Conservation (phyloP, 2,329 filamentous ascomycete species). For the Penicillium polonicum region DNA sequence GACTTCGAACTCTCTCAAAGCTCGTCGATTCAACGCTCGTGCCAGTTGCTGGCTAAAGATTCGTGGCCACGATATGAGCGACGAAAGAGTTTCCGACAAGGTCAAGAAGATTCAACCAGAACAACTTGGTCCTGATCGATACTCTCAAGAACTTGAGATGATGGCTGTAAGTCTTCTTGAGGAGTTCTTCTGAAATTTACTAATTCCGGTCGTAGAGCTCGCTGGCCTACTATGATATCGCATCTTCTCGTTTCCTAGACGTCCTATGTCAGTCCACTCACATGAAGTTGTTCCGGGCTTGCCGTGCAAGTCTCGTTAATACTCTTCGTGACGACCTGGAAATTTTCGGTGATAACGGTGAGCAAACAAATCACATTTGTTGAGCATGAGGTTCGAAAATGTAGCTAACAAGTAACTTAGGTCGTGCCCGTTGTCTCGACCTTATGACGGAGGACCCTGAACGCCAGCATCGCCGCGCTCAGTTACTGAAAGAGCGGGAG, state of each 20-base stretch:
- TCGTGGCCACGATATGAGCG: constrained; percentile 11
- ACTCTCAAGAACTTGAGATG: constrained; percentile 40
- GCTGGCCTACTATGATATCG: constrained; percentile 42
- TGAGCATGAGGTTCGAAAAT: neutral
- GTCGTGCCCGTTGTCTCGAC: constrained; percentile 34
- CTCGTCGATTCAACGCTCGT: constrained; percentile 23
- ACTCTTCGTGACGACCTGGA: constrained; percentile 32
- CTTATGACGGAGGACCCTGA: constrained; percentile 41
- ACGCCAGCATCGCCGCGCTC: constrained; percentile 32
- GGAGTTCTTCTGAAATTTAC: neutral
- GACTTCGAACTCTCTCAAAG: constrained; percentile 11
- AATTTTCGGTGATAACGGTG: constrained; percentile 35
- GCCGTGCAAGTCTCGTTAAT: constrained; percentile 32
- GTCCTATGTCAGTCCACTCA: constrained; percentile 39
- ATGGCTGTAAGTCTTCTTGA: constrained; percentile 39
- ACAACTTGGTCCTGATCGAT: constrained; percentile 36
- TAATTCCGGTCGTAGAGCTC: constrained; percentile 29
- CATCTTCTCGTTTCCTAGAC: constrained; percentile 41
- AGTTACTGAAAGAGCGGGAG: constrained; percentile 32
- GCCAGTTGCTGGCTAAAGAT: constrained; percentile 13
- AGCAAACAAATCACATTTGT: neutral
- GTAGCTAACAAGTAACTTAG: constrained; percentile 21
- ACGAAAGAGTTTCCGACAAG: constrained; percentile 19
- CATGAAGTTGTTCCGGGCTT: constrained; percentile 38
- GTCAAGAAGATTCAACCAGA: constrained; percentile 27